phyloP scores from a whole-genome alignment of 345 rosid species.

The Brassica rapa region DNA sequence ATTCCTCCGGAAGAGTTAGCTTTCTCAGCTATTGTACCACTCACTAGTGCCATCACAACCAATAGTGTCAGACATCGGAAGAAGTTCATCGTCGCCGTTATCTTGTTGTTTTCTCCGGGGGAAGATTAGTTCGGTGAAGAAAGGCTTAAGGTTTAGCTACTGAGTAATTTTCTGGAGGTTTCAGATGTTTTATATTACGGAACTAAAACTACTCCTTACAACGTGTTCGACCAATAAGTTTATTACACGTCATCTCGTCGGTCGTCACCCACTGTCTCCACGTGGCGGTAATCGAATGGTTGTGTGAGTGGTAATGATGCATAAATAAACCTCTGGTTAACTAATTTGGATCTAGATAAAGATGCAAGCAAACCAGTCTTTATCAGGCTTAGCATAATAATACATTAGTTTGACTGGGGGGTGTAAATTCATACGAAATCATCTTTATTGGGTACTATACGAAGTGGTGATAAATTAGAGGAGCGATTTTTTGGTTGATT shows the following conservation, averaged over 20 bases:
- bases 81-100: slow-evolving; percentile 12
- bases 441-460: not conserved
- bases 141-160: not conserved
- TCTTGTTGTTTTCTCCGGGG: slow-evolving; percentile 6
- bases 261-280: not conserved
- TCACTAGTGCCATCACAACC: slow-evolving; percentile 20
- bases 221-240: slow-evolving; percentile 31
- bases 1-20: slow-evolving; percentile 51
- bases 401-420: not conserved
- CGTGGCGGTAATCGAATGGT: not conserved
- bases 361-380: not conserved
- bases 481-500: not conserved
- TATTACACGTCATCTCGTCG: slow-evolving; percentile 26
- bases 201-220: slow-evolving; percentile 9
- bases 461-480: not conserved
- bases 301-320: not conserved
- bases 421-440: not conserved
- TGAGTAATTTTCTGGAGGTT: not conserved
- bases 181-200: slow-evolving; percentile 20
- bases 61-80: slow-evolving; percentile 16
- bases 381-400: no score
- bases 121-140: slow-evolving; percentile 1
- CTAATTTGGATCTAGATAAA: not conserved
- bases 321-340: not conserved
- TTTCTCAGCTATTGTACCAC: slow-evolving; percentile 40